phyloP scores from a whole-genome alignment of 176 grass and related monocot species.

The Triticum timopheevii region DNA sequence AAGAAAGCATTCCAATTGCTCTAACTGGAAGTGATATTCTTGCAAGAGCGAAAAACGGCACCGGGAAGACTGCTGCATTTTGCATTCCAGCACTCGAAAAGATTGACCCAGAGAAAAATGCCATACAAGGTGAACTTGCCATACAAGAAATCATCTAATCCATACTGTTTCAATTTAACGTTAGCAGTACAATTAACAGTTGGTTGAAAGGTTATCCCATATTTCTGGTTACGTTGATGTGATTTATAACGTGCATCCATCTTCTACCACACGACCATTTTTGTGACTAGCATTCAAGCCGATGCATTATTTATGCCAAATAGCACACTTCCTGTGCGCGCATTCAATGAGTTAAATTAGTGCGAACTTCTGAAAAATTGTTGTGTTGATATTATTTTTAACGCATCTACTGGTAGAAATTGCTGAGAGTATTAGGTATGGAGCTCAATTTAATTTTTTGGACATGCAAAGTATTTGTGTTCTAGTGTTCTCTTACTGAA shows the following conservation, averaged over 20 bases:
- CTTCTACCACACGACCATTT: background rate
- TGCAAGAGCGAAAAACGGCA: constrained; percentile 71
- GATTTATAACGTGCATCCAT: background rate
- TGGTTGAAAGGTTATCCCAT: background rate
- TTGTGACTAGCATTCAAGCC: background rate
- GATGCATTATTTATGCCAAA: background rate
- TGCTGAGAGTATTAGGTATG: background rate
- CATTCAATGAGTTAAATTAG: background rate
- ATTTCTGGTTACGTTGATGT: background rate
- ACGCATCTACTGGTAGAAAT: background rate
- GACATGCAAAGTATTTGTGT: background rate
- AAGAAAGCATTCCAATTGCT: constrained; percentile 84
- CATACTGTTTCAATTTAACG: background rate
- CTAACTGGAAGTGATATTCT: constrained; percentile 82
- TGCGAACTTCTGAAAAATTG: background rate
- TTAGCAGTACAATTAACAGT: background rate
- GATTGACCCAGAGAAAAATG: constrained; percentile 68
- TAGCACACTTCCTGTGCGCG: background rate
- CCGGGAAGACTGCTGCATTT: constrained; percentile 77
- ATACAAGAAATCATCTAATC: background rate
- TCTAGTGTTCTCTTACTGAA: constrained; percentile 5
- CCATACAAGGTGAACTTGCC: constrained; percentile 41
- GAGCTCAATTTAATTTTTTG: background rate
- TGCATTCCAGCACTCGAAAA: constrained; percentile 75
- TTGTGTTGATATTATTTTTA: background rate